A percentile compares a stretch with the other conserved stretches of the same genome.
Conservation (phyloP, 2,329 filamentous ascomycete genomes). For the Seiridium unicorne region DNA sequence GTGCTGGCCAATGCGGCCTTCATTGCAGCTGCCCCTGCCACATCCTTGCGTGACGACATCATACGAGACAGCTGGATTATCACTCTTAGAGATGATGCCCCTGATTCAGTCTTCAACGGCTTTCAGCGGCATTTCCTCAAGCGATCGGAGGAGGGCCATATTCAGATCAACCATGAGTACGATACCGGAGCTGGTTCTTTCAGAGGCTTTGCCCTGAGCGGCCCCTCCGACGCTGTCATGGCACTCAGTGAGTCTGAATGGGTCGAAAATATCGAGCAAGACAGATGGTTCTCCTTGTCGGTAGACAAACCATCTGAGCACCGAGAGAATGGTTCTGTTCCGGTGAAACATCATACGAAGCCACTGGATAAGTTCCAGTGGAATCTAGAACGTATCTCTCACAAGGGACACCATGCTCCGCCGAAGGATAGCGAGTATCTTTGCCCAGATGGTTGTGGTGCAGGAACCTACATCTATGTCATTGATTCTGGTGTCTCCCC, state of each 20-base stretch:
- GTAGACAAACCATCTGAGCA: not conserved
- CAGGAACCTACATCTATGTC: slow-evolving; percentile 42
- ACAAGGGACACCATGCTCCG: not conserved
- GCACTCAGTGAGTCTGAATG: not conserved
- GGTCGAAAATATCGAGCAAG: not conserved
- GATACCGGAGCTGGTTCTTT: not conserved
- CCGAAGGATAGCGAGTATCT: not conserved
- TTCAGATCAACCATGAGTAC: not conserved
- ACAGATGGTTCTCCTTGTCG: not conserved
- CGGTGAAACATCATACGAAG: not conserved
- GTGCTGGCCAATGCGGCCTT: not conserved
- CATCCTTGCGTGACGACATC: not conserved
- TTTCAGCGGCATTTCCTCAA: not conserved
- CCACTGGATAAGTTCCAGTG: not conserved
- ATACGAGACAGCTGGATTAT: not conserved
- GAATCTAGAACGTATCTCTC: not conserved
- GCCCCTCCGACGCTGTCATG: not conserved
- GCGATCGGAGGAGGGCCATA: not conserved
- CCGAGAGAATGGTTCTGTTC: not conserved
- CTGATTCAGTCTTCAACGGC: not conserved
- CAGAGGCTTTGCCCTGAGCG: not conserved
- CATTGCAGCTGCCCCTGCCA: not conserved
- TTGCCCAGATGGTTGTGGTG: slow-evolving; percentile 24
- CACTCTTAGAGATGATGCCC: not conserved
- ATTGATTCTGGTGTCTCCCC: slow-evolving; percentile 48